Conservation (phyloP, 768 basidiomycete species). For the Amanita muscaria region DNA sequence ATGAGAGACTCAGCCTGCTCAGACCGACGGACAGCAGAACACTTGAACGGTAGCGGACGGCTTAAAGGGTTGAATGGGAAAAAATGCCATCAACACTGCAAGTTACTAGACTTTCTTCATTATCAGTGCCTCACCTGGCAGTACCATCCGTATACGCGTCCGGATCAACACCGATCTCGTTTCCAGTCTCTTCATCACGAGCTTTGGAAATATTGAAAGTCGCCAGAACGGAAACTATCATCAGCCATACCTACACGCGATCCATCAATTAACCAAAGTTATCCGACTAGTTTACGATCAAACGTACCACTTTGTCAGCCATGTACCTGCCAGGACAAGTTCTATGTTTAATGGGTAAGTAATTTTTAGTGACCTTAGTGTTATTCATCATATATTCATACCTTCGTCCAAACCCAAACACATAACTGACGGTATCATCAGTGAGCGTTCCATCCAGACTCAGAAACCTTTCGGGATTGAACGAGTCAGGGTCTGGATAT, state of each 20-base stretch:
- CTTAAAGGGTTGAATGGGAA: not conserved
- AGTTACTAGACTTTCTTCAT: not conserved
- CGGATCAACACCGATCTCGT: too few relatives aligned
- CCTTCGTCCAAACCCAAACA: too few relatives aligned
- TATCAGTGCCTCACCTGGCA: too few relatives aligned
- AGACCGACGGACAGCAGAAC: too few relatives aligned
- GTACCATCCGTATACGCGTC: too few relatives aligned
- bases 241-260: too few relatives aligned
- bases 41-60: too few relatives aligned
- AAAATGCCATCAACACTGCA: not conserved
- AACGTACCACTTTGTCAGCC: conserved; percentile 13
- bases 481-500: conserved; percentile 39
- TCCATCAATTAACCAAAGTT: conserved; percentile 20
- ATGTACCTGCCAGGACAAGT: conserved; percentile 19
- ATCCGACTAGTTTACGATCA: not conserved
- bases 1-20: not conserved
- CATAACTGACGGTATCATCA: too few relatives aligned
- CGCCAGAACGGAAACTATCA: too few relatives aligned
- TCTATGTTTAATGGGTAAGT: not conserved
- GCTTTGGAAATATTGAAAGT: conserved; percentile 22
- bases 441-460: too few relatives aligned
- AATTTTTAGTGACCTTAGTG: too few relatives aligned
- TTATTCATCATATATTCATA: conserved; percentile 22
- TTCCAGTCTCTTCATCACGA: conserved; percentile 19
- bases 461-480: conserved; percentile 49